Evolutionary conservation across 169 alveolate species (phyloP), one percentile per base, ranked within the genome.

Genomic region (Cryptosporidium ubiquitum): DNA sequence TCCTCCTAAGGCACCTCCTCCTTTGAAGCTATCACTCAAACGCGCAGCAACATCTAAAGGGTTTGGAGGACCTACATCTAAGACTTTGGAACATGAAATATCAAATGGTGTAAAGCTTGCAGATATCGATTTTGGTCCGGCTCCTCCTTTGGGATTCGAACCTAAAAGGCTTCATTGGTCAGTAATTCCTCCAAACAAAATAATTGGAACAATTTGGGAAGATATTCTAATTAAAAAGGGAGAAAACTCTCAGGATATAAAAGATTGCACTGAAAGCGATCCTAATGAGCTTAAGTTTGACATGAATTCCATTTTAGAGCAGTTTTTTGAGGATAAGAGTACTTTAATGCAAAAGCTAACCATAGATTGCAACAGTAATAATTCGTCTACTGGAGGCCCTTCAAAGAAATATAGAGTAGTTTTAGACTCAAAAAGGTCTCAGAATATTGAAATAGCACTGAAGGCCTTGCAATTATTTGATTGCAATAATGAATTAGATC

Each of bases 131-230:
- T 79, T 79, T 42, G 89, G 89, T 64, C 89, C 89, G 5, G 4
- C 89, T 40, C 89, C 89, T 6, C 89, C 89, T 58, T 23, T 79
- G 39, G 89, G 89, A 61, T 79, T 61, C 42, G 89, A 79, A 16
- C 89, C 89, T 10, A 79, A 47, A 29, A 58, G 89, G 52, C 75
- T 79, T 14, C 75, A 79, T n/a, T 79, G 89, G 89, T 79, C 89
- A 20, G 89, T 79, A 23, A 79, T 79, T n/a, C 68, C 89, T 44
- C 73, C 75, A 64, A 79, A 79, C 37, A 79, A 64, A 44, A 79
- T 79, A 61, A 18, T 61, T 18, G 89, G 89, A 14, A 79, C 89
- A 20, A 61, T 79, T 42, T 79, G 89, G 89, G 89, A 79, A 37
- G 89, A 79, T 79, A 79, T 79, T 7, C 89, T 61, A 61, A n/a